Conservation (phyloP, 768 basidiomycete genomes). For the Coprinellus micaceus region DNA sequence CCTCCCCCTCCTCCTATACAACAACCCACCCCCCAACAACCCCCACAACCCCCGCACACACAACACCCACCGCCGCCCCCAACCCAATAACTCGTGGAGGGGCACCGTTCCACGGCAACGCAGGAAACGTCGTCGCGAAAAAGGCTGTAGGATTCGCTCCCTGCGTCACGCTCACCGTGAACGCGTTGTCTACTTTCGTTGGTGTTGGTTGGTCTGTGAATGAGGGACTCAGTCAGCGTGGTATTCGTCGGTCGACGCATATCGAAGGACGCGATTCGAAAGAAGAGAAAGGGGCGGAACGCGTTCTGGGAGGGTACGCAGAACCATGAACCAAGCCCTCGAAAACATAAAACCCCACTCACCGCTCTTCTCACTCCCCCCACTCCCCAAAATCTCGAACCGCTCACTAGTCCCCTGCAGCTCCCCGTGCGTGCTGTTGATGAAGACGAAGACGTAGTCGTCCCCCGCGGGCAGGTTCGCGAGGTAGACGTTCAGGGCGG, state of each 20-base stretch:
- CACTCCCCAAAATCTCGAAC: slow-evolving; percentile 48
- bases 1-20: too few relatives aligned
- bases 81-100: slow-evolving; percentile 11
- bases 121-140: slow-evolving; percentile 59
- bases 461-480: slow-evolving; percentile 63
- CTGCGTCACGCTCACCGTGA: slow-evolving; percentile 69
- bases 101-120: slow-evolving; percentile 26
- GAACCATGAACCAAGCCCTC: too few relatives aligned
- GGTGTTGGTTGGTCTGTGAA: too few relatives aligned
- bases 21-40: slow-evolving; percentile 16
- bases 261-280: too few relatives aligned
- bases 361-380: too few relatives aligned
- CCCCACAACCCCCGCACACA: slow-evolving; percentile 15
- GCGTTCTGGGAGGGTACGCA: too few relatives aligned
- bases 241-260: too few relatives aligned
- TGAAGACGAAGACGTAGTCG: slow-evolving; percentile 76
- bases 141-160: slow-evolving; percentile 58
- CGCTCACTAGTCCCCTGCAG: slow-evolving; percentile 59
- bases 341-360: too few relatives aligned
- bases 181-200: slow-evolving; percentile 27
- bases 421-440: slow-evolving; percentile 66
- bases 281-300: too few relatives aligned
- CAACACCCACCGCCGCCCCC: slow-evolving; percentile 13
- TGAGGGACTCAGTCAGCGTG: too few relatives aligned
- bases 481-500: slow-evolving; percentile 55